Percentiles rank a stretch among this genome's conserved stretches.
Conservation (phyloP, 352 stramenopile species). For the Phytopythium kandeliae region DNA sequence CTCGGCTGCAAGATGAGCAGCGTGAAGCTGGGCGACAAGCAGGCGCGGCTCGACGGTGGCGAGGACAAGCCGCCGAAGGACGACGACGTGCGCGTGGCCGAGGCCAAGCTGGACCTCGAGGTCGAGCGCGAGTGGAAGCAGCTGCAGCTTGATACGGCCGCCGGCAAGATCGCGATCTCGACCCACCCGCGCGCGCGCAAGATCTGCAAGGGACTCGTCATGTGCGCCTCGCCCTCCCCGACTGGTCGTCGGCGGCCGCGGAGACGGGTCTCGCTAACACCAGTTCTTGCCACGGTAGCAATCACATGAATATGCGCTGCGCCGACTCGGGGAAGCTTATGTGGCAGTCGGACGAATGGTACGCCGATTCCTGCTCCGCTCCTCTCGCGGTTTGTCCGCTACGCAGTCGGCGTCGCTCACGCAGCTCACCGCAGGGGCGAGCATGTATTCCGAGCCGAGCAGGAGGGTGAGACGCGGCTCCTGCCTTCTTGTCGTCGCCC, state of each 20-base stretch:
- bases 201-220: constrained; percentile 70
- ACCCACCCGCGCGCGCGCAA: constrained; percentile 53
- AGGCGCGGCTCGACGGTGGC: constrained; percentile 22
- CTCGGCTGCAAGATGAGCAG: constrained; percentile 61
- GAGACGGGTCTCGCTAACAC: background rate
- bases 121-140: constrained; percentile 84
- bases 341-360: constrained; percentile 85
- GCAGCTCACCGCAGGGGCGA: constrained; percentile 28
- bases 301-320: constrained; percentile 88
- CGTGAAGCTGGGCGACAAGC: constrained; percentile 57
- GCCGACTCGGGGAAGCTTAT: constrained; percentile 71
- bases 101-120: constrained; percentile 77
- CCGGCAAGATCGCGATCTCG: constrained; percentile 67
- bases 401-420: background rate
- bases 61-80: constrained; percentile 52
- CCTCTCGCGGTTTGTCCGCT: too few species aligned
- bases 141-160: constrained; percentile 43
- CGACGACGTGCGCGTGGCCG: constrained; percentile 41
- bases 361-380: background rate
- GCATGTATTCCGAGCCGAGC: constrained; percentile 61
- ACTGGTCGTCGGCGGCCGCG: background rate
- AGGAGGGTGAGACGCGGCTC: constrained; percentile 74
- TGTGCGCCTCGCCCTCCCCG: constrained; percentile 24
- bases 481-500: too few species aligned
- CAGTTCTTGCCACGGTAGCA: too few species aligned